These are phyloP conservation scores for Leccinum angustisporum DNA, from an alignment of 1,284 basidiomycete species.

Conservation along the genomic window DNA sequence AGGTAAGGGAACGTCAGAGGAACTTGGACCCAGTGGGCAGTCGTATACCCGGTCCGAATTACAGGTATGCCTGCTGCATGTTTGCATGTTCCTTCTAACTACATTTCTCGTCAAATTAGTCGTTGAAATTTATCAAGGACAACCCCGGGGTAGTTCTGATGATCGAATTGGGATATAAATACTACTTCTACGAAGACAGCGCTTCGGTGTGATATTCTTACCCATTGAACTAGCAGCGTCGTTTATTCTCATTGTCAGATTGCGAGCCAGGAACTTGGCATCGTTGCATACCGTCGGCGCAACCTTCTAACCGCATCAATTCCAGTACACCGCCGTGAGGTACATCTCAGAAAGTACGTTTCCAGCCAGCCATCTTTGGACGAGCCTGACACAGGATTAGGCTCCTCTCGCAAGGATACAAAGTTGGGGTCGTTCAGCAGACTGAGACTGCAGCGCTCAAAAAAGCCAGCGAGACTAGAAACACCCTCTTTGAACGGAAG, in stretches of 20 bases:
- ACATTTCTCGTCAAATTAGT: slow-evolving; percentile 6
- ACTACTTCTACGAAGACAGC: slow-evolving; percentile 87
- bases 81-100: slow-evolving; percentile 1
- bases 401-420: slow-evolving; percentile 82
- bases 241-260: slow-evolving; percentile 44
- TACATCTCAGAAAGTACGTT: slow-evolving; percentile 85
- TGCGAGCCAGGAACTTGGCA: slow-evolving; percentile 80
- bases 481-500: slow-evolving; percentile 79
- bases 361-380: not conserved
- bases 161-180: slow-evolving; percentile 89
- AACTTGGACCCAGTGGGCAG: slow-evolving; percentile 74
- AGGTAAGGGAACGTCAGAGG: slow-evolving; percentile 43
- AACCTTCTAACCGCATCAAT: slow-evolving; percentile 86
- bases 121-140: slow-evolving; percentile 63
- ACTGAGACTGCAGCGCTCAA: slow-evolving; percentile 95
- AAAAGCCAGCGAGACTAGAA: slow-evolving; percentile 83
- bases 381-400: slow-evolving; percentile 38
- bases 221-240: not conserved
- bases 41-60: slow-evolving; percentile 83
- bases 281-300: slow-evolving; percentile 73
- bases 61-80: slow-evolving; percentile 50
- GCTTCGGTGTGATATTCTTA: slow-evolving; percentile 49
- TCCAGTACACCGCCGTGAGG: slow-evolving; percentile 75
- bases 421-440: slow-evolving; percentile 92
- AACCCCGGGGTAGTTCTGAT: slow-evolving; percentile 79